Evolutionary conservation across 345 rosid genomes (phyloP).

Genomic region (Bruguiera sexangula): DNA sequence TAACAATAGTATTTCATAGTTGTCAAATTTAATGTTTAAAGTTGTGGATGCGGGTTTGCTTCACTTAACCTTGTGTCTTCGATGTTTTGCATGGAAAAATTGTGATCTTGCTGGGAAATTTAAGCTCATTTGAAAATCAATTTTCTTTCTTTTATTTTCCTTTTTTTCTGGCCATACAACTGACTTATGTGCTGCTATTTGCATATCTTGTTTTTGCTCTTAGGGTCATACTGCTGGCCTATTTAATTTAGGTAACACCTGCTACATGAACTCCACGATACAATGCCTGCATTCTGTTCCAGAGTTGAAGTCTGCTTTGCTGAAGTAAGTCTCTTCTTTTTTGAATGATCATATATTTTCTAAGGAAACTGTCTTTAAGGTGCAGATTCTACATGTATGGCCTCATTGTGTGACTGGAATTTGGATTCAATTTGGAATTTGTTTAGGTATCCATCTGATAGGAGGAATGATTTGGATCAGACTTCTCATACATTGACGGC

Average conservation of each 20-base stretch:
- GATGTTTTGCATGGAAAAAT: background rate
- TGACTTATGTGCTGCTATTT: background rate
- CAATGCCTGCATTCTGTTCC: conserved; percentile 98
- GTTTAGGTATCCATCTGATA: conserved; percentile 64
- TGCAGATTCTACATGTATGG: background rate
- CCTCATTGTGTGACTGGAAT: conserved; percentile 14
- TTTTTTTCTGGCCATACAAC: background rate
- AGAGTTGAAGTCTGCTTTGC: conserved; percentile 82
- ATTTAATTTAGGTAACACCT: conserved; percentile 88
- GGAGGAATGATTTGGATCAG: conserved; percentile 79
- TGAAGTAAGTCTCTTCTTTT: conserved; percentile 41
- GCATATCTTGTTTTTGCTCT: conserved; percentile 12
- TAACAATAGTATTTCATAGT: too few relatives aligned
- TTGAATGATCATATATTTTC: background rate
- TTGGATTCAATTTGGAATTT: conserved; percentile 15
- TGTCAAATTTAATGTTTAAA: background rate
- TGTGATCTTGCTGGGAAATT: background rate
- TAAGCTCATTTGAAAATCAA: background rate
- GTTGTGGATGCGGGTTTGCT: background rate
- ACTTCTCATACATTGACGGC: conserved; percentile 91
- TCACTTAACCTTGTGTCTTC: background rate
- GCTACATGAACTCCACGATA: conserved; percentile 96
- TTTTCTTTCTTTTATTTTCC: background rate
- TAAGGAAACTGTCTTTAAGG: background rate
- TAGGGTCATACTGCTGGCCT: conserved; percentile 98